These are phyloP conservation scores for Fraxinus anomala DNA, from an alignment of 257 asterid genomes.

Conservation along the genomic window DNA sequence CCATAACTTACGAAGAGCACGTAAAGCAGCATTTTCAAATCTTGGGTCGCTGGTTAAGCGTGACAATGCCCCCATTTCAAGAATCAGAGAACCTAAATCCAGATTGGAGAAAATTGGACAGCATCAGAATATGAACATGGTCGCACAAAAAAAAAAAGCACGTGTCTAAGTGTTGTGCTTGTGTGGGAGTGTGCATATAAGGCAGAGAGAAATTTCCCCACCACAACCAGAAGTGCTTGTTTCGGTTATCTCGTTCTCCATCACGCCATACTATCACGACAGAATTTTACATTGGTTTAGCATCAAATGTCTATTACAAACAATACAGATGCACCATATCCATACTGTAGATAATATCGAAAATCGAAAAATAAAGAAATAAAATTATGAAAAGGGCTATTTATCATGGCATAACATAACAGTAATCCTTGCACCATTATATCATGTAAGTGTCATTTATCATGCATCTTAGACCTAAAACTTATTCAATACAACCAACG, in stretches of 20 bases:
- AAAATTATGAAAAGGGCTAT: conserved; percentile 5
- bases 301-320: conserved; percentile 30
- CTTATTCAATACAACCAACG: neutral
- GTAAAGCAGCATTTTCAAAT: conserved; percentile 86
- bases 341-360: conserved; percentile 14
- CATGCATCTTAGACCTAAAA: conserved; percentile 9
- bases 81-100: conserved; percentile 82
- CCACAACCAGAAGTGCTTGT: conserved; percentile 99
- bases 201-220: conserved; percentile 37
- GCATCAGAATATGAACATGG: conserved; percentile 12
- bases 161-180: neutral
- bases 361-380: neutral
- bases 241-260: conserved; percentile 89
- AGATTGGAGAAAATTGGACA: conserved; percentile 26
- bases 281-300: conserved; percentile 35
- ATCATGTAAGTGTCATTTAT: neutral
- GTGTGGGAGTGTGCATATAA: conserved; percentile 21
- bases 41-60: conserved; percentile 88
- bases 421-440: neutral
- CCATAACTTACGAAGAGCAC: conserved; percentile 92
- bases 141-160: conserved; percentile 20
- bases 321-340: conserved; percentile 18
- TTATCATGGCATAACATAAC: neutral
- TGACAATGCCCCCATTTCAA: conserved; percentile 98
- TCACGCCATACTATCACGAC: conserved; percentile 78